A percentile compares a stretch with the other conserved stretches of the same genome.
These are phyloP conservation scores for Ramaria sp. DNA, from an alignment of 768 basidiomycete species.

Conservation along the genomic window DNA sequence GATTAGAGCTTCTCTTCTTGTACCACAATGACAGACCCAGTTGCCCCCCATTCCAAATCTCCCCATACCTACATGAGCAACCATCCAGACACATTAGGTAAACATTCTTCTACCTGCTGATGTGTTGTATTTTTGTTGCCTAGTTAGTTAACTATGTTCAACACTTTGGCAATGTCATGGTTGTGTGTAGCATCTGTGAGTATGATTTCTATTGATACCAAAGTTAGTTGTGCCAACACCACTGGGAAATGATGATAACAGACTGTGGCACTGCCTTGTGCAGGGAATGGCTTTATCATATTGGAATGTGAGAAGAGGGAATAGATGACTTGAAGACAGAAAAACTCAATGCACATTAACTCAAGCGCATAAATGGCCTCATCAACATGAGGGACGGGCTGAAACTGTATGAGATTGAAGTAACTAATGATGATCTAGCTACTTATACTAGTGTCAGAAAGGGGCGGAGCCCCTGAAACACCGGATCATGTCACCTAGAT, in stretches of 20 bases:
- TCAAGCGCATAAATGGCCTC: too few relatives aligned
- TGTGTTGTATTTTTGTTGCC: neutral
- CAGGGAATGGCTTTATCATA: constrained; percentile 68
- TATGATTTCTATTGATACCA: constrained; percentile 60
- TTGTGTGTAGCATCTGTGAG: constrained; percentile 49
- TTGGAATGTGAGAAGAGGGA: too few relatives aligned
- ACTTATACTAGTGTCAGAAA: too few relatives aligned
- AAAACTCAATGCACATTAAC: too few relatives aligned
- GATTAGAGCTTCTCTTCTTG: too few relatives aligned
- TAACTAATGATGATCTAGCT: too few relatives aligned
- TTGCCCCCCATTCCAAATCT: constrained; percentile 65
- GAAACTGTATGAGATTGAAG: too few relatives aligned
- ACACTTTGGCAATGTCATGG: constrained; percentile 55
- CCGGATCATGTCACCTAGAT: too few relatives aligned
- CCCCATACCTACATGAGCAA: constrained; percentile 77
- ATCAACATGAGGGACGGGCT: too few relatives aligned
- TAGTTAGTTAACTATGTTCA: constrained; percentile 63
- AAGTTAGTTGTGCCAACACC: constrained; percentile 29
- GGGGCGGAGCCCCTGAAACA: too few relatives aligned
- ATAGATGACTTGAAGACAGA: too few relatives aligned
- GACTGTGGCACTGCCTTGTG: neutral
- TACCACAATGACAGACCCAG: constrained; percentile 50
- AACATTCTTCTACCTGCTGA: neutral
- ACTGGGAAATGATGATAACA: constrained; percentile 7
- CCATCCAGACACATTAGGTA: constrained; percentile 63